Conservation (phyloP, 768 basidiomycete species). For the Pisolithus microcarpus region DNA sequence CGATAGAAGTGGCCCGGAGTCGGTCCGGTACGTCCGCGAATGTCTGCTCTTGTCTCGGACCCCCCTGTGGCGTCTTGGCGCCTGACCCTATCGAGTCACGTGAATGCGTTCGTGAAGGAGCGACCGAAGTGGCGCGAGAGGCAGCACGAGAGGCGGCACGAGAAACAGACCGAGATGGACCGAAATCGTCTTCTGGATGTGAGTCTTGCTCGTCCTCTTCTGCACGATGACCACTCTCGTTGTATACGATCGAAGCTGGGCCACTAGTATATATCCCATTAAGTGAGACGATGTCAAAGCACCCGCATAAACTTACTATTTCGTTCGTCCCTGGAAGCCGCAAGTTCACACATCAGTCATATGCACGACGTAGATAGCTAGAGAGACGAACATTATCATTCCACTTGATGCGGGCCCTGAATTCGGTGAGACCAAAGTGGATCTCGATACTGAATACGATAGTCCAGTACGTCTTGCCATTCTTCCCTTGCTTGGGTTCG, state of each 20-base stretch:
- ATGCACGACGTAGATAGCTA: not conserved
- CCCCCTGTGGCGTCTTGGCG: constrained; percentile 25
- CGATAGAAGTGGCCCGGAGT: constrained; percentile 16
- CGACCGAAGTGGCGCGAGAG: constrained; percentile 39
- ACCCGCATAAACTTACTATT: constrained; percentile 49
- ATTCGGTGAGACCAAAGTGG: constrained; percentile 77
- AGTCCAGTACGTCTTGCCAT: constrained; percentile 72
- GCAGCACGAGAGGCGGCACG: constrained; percentile 33
- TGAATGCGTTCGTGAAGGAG: constrained; percentile 50
- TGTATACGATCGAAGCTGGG: constrained; percentile 75
- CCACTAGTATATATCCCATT: constrained; percentile 41
- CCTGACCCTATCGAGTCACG: constrained; percentile 32
- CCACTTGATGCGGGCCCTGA: constrained; percentile 79
- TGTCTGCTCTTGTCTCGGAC: constrained; percentile 19
- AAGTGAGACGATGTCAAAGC: not conserved
- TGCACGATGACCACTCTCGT: constrained; percentile 66
- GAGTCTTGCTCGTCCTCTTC: constrained; percentile 67
- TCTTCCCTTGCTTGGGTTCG: constrained; percentile 54
- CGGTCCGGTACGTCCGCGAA: constrained; percentile 26
- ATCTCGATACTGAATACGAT: constrained; percentile 82
- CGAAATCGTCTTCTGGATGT: constrained; percentile 58
- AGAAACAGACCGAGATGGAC: constrained; percentile 25
- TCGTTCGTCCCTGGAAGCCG: constrained; percentile 48
- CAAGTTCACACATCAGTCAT: constrained; percentile 1
- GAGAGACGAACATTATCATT: constrained; percentile 56